Evolutionary conservation across 2,329 filamentous ascomycete species (phyloP).

Genomic region (Ceratocystis lukuohia): DNA sequence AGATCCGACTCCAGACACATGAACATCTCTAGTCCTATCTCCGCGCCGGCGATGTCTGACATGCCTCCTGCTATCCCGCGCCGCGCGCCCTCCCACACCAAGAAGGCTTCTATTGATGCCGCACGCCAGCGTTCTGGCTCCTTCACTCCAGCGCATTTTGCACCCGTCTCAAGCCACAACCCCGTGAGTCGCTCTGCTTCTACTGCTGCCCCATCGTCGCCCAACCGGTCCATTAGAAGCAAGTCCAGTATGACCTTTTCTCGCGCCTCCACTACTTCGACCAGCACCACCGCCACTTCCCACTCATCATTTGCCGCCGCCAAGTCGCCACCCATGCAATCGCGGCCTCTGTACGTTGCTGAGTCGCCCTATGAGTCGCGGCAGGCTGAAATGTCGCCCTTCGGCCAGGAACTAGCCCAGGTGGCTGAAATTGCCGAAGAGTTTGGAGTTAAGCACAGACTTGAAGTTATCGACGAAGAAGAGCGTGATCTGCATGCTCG

Average conservation of each 20-base stretch:
- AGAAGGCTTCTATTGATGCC: slow-evolving; percentile 63
- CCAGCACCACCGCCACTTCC: slow-evolving; percentile 5
- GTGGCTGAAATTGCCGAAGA: slow-evolving; percentile 90
- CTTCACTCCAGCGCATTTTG: slow-evolving; percentile 42
- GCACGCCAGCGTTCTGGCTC: slow-evolving; percentile 52
- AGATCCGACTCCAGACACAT: too few species aligned
- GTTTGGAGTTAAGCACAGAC: slow-evolving; percentile 50
- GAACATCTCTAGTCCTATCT: background rate
- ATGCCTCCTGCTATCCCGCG: slow-evolving; percentile 57
- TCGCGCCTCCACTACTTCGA: slow-evolving; percentile 23
- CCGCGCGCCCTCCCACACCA: slow-evolving; percentile 76
- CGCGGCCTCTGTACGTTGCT: slow-evolving; percentile 24
- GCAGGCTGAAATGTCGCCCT: slow-evolving; percentile 49
- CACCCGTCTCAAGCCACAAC: slow-evolving; percentile 25
- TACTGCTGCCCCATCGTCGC: slow-evolving; percentile 44
- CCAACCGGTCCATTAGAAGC: slow-evolving; percentile 27
- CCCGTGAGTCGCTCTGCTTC: slow-evolving; percentile 42
- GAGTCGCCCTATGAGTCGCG: slow-evolving; percentile 23
- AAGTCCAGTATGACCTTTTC: slow-evolving; percentile 20
- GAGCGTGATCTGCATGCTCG: slow-evolving; percentile 53
- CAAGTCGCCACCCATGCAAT: slow-evolving; percentile 24
- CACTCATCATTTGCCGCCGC: slow-evolving; percentile 22
- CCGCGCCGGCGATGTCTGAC: slow-evolving; percentile 29
- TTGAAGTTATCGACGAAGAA: slow-evolving; percentile 58
- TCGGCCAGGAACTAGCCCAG: slow-evolving; percentile 79